phyloP scores from a whole-genome alignment of 768 basidiomycete species.

The Lactarius evosmus region DNA sequence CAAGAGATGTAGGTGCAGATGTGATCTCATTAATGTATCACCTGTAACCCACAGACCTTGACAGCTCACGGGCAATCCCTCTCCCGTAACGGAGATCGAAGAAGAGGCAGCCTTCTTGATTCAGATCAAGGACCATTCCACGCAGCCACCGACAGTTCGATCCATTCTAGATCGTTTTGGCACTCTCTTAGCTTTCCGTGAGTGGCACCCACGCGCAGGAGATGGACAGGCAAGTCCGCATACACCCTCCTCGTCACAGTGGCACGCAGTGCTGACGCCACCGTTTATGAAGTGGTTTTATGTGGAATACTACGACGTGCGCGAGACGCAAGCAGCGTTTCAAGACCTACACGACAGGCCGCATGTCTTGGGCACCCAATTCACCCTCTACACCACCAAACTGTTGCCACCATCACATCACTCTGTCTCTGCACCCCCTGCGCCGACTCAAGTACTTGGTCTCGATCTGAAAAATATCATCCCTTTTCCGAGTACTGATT shows the following conservation, averaged over 20 bases:
- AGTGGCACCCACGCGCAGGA: conserved; percentile 15
- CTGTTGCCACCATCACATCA: conserved; percentile 6
- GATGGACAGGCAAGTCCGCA: conserved; percentile 26
- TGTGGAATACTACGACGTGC: conserved; percentile 67
- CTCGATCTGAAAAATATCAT: conserved; percentile 14
- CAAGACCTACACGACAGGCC: conserved; percentile 43
- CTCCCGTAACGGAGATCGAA: conserved; percentile 28
- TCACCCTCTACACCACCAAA: conserved; percentile 23
- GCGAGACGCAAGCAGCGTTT: conserved; percentile 53
- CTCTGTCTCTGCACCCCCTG: conserved; percentile 2
- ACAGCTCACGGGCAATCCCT: conserved; percentile 25
- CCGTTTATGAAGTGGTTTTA: conserved; percentile 41
- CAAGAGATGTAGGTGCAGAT: conserved; percentile 25
- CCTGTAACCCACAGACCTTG: not conserved
- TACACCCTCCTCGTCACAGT: not conserved
- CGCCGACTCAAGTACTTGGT: conserved; percentile 9
- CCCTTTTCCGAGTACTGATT: conserved; percentile 22
- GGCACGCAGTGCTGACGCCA: not conserved
- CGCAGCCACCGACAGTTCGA: conserved; percentile 18
- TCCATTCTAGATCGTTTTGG: conserved; percentile 26
- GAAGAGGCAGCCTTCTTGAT: conserved; percentile 26
- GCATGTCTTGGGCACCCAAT: conserved; percentile 26
- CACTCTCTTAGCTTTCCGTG: conserved; percentile 23
- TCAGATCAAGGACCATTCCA: conserved; percentile 23
- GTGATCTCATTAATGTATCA: not conserved